Conservation (phyloP, 495 filamentous ascomycete genomes). For the Penicilliopsis zonata region DNA sequence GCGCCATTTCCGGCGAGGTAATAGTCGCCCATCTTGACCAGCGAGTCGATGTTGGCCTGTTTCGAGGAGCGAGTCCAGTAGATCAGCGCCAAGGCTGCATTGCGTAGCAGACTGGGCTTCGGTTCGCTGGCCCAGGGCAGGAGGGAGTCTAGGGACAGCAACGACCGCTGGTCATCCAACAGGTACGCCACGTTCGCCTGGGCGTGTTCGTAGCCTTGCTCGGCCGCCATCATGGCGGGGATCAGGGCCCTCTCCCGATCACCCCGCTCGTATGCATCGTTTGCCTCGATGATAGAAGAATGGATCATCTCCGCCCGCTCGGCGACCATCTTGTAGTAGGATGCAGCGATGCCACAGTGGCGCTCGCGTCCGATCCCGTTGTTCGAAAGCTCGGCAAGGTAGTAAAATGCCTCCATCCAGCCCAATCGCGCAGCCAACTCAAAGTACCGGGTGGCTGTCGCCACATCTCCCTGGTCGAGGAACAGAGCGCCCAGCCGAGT, state of each 20-base stretch:
- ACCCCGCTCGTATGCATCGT: constrained; percentile 70
- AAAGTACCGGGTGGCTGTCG: constrained; percentile 73
- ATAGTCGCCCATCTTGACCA: constrained; percentile 98
- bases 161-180: constrained; percentile 68
- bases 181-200: constrained; percentile 93
- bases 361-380: constrained; percentile 70
- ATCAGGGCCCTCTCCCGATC: constrained; percentile 78
- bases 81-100: constrained; percentile 70
- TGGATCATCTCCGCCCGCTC: constrained; percentile 80
- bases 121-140: constrained; percentile 27
- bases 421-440: constrained; percentile 83
- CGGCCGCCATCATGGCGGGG: constrained; percentile 80
- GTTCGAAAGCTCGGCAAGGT: constrained; percentile 81
- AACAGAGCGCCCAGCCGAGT: constrained; percentile 77
- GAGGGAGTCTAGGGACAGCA: constrained; percentile 36
- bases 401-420: constrained; percentile 90
- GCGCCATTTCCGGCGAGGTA: constrained; percentile 75
- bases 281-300: constrained; percentile 77
- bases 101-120: constrained; percentile 43
- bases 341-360: constrained; percentile 67
- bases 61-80: constrained; percentile 96
- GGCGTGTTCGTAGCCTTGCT: constrained; percentile 88
- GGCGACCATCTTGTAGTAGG: constrained; percentile 90
- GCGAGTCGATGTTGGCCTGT: constrained; percentile 83
- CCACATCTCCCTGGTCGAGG: constrained; percentile 74